Base-by-base conservation (phyloP, 2,329 filamentous ascomycete genomes). In the Pseudofabraea citricarpa region DNA sequence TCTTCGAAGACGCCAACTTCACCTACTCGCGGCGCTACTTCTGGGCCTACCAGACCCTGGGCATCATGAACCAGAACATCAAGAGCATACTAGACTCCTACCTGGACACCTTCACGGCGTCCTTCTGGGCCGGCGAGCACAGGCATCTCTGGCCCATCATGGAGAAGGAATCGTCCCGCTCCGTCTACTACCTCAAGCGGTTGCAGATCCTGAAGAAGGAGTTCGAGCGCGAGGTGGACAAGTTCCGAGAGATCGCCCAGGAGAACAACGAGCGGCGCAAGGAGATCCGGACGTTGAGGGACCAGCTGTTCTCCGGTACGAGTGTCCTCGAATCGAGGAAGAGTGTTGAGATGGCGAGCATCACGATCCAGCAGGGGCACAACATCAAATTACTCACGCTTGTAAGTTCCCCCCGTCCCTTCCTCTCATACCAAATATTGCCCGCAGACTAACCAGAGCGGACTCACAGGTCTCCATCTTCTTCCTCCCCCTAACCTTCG, bases 291-390 rank as follows among this genome's bases (percentile, higher is more conserved):
- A 74, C 71, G 4, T 56, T 83, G 45, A 65, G 79, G 41, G 78
- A 83, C 46, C 78, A 83, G 56, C 68, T 83, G 1, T 83, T 83
- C 59, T 75, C 68, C 26, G 79, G 79, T 2, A 82, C 78, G n/a
- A 73, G 69, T 2, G 79, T 84, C 43, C 73, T 79, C 52, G 79
- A 83, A 57, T 74, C 70, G 31, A 64, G 79, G 12, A 73, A 79
- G 51, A 77, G 74, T 13, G 79, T 84, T 26, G 77, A 82, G 45
- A 57, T 71, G 37, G 64, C 69, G 1, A 67, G 68, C 36, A 72
- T 73, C 10, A 73, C 72, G 0, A 69, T 75, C 16, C 64, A 73
- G 44, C 79, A 83, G 56, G 78, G 79, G 2, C 72, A 80, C 48
- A 81, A 81, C 54, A 79, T 81, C 53, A 77, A 77, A 50, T 63